A percentile compares a stretch with the other conserved stretches of the same genome.
These are phyloP conservation scores for Coprinopsis strossmayeri DNA, from an alignment of 768 basidiomycete species.

Conservation along the genomic window DNA sequence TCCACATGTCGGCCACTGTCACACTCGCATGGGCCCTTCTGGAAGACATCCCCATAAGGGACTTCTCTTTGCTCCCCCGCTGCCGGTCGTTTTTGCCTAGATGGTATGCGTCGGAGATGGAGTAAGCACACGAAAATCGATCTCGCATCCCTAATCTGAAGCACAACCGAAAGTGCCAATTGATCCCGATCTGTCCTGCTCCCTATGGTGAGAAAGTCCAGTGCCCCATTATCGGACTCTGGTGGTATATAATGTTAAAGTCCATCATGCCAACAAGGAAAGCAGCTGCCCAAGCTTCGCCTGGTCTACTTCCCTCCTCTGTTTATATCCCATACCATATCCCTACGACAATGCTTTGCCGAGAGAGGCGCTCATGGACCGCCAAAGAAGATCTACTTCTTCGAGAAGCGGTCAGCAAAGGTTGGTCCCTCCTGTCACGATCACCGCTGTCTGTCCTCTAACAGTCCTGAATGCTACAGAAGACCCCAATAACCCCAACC, in stretches of 20 bases:
- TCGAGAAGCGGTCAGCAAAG: slow-evolving; percentile 42
- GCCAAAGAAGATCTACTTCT: slow-evolving; percentile 47
- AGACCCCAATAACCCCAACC: slow-evolving; percentile 49
- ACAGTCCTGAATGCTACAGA: slow-evolving; percentile 28
- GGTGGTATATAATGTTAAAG: slow-evolving; percentile 12
- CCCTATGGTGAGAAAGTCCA: slow-evolving; percentile 18
- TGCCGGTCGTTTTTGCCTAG: background rate
- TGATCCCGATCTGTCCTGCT: slow-evolving; percentile 27
- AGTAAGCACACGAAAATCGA: slow-evolving; percentile 21
- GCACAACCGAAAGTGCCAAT: slow-evolving; percentile 12
- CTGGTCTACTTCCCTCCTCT: slow-evolving; percentile 15
- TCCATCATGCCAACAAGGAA: slow-evolving; percentile 20
- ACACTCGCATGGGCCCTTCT: background rate
- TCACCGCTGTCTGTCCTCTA: background rate
- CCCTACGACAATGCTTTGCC: slow-evolving; percentile 20
- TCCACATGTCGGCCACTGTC: slow-evolving; percentile 4
- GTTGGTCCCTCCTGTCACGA: slow-evolving; percentile 19
- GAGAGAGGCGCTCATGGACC: slow-evolving; percentile 48
- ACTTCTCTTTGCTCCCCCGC: no score
- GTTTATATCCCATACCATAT: slow-evolving; percentile 15
- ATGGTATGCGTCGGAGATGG: slow-evolving; percentile 25
- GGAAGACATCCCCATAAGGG: slow-evolving; percentile 15
- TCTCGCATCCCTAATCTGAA: slow-evolving; percentile 22
- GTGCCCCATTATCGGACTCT: slow-evolving; percentile 15
- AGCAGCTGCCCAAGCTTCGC: slow-evolving; percentile 13